Evolutionary conservation across 2,329 filamentous ascomycete genomes (phyloP).

Genomic region (Epichloe aotearoae): DNA sequence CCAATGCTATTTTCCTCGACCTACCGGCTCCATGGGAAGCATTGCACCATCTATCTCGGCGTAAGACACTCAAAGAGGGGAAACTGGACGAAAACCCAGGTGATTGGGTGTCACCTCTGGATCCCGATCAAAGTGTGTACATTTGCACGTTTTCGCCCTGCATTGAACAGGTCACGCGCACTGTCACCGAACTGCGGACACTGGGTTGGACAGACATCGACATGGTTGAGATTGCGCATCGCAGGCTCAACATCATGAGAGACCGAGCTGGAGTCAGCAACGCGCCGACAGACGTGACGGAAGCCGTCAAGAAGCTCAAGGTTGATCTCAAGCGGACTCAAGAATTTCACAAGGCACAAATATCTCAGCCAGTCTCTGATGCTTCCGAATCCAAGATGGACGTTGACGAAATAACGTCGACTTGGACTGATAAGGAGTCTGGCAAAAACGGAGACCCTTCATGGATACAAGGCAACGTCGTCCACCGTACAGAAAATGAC

Average conservation of each 20-base stretch:
- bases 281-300: constrained; percentile 59
- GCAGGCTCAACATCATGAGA: constrained; percentile 66
- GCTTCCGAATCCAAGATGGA: constrained; percentile 28
- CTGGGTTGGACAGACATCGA: constrained; percentile 84
- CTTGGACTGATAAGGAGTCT: constrained; percentile 5
- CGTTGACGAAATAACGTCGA: constrained; percentile 17
- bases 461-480: constrained; percentile 64
- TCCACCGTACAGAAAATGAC: constrained; percentile 74
- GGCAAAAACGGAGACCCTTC: constrained; percentile 28
- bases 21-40: constrained; percentile 73
- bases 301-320: constrained; percentile 61
- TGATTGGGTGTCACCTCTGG: constrained; percentile 47
- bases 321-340: constrained; percentile 59
- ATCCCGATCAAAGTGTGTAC: constrained; percentile 57
- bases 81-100: constrained; percentile 11
- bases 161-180: constrained; percentile 88
- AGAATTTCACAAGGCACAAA: constrained; percentile 42
- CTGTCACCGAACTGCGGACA: constrained; percentile 65
- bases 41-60: constrained; percentile 58
- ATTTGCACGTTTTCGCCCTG: constrained; percentile 95
- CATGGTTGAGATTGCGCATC: constrained; percentile 81
- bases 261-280: constrained; percentile 69
- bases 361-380: constrained; percentile 13
- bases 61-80: constrained; percentile 13
- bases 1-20: constrained; percentile 65